A percentile compares a stretch with the other conserved stretches of the same genome.
Evolutionary conservation across 176 grass and related monocot genomes (phyloP).

Genomic region (Oryza nivara): DNA sequence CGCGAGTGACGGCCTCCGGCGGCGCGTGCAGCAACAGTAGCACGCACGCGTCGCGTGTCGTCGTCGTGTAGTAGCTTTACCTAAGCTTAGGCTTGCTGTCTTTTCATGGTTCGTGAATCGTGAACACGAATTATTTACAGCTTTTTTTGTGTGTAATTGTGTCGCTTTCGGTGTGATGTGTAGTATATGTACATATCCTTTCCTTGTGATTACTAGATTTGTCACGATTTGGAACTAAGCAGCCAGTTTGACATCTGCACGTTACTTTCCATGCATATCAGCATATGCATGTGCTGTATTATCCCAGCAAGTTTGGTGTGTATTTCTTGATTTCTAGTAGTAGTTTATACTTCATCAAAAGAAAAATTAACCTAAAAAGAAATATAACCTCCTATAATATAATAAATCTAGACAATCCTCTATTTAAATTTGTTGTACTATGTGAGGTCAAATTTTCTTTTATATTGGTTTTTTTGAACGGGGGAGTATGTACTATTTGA

Average conservation of each 20-base stretch:
- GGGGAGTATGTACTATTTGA: too few species aligned
- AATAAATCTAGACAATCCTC: too few species aligned
- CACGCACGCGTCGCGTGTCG: neutral
- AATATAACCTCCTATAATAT: too few species aligned
- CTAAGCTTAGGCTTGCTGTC: neutral
- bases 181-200: neutral
- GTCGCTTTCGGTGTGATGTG: neutral
- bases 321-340: neutral
- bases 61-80: neutral
- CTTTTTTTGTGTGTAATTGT: neutral
- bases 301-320: slow-evolving; percentile 4
- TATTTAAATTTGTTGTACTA: too few species aligned
- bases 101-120: neutral
- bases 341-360: too few species aligned
- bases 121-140: neutral
- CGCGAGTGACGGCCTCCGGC: neutral
- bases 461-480: too few species aligned
- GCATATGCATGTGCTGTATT: neutral
- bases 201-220: neutral
- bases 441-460: too few species aligned
- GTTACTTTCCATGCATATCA: too few species aligned
- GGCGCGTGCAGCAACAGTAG: neutral
- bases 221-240: slow-evolving; percentile 5
- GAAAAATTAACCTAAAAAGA: too few species aligned
- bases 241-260: neutral